Evolutionary conservation across 2,329 filamentous ascomycete genomes (phyloP), one percentile per base, ranked within the genome.

Genomic region (Fonsecaea pugnacius): DNA sequence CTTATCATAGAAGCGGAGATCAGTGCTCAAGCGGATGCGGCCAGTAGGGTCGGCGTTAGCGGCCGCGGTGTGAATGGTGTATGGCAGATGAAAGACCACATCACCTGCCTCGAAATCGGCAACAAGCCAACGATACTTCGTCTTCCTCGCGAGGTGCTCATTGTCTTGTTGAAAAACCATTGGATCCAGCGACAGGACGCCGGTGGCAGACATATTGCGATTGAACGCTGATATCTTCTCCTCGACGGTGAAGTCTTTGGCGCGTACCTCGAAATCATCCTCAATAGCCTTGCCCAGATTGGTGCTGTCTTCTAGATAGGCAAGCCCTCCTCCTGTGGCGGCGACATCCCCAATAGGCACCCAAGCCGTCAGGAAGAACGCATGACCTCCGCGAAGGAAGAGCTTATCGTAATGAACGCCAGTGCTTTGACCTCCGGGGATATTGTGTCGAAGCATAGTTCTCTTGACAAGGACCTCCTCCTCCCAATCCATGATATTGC

Each of bases 11-110:
- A 79, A 80, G 43, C 78, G 69, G 66, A 81, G 66, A 72, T 81
- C 79, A 4, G 77, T 79, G 60, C 75, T 76, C 62, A 81, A 60
- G 55, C 78, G 64, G 52, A 80, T 80, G 46, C 75, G 70, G 10
- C 75, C 73, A 8, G 70, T 38, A 10, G 71, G 66, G 68, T 81
- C 79, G 63, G 79, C 74, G 69, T 80, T 80, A 63, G 74, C 75
- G 8, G 74, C 72, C 24, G 74, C 74, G 0, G 73, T 76, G 70
- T 81, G 77, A n/a, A 80, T 75, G 65, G 75, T 75, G 66, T 76
- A 79, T 9, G 79, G 75, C 62, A 78, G 75, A 69, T 82, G 80
- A 56, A 83, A 79, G 5, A 78, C 76, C 8, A 78, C 75, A 71
- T 78, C 76, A 2, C 76, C 76, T 3, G 76, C 76, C 66, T 78